These are phyloP conservation scores for Naegleria gruberi DNA, from an alignment of 208 protist genomes.

Conservation along the genomic window DNA sequence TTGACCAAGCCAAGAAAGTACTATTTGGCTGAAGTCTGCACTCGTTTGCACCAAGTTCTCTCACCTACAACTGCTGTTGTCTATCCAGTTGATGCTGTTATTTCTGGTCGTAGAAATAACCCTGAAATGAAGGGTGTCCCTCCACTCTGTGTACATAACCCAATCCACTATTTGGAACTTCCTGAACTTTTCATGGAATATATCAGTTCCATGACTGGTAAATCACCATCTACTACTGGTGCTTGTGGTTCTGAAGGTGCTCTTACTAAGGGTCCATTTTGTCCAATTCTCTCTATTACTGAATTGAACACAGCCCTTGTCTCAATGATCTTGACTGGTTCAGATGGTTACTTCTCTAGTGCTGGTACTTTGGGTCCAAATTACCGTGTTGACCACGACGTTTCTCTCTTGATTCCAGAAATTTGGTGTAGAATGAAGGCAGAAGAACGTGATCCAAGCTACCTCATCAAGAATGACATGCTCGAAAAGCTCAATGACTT, in stretches of 20 bases:
- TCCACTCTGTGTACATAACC: slow-evolving; percentile 29
- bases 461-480: slow-evolving; percentile 26
- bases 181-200: slow-evolving; percentile 45
- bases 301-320: slow-evolving; percentile 35
- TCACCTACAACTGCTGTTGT: neutral
- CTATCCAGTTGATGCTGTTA: neutral
- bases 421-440: slow-evolving; percentile 37
- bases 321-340: slow-evolving; percentile 18
- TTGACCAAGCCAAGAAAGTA: neutral
- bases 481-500: slow-evolving; percentile 44
- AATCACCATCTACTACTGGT: slow-evolving; percentile 46
- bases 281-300: slow-evolving; percentile 25
- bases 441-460: slow-evolving; percentile 35
- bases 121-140: neutral
- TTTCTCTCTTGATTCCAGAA: slow-evolving; percentile 46
- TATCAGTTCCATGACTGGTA: slow-evolving; percentile 40
- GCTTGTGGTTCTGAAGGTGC: slow-evolving; percentile 43
- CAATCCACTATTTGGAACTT: slow-evolving; percentile 47
- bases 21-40: neutral
- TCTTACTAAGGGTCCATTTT: slow-evolving; percentile 52
- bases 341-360: slow-evolving; percentile 19
- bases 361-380: slow-evolving; percentile 33
- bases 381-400: slow-evolving; percentile 39
- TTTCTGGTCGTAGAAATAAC: slow-evolving; percentile 3
- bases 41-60: neutral